phyloP scores from a whole-genome alignment of 2,329 filamentous ascomycete genomes.

The Pezicula neosporulosa region DNA sequence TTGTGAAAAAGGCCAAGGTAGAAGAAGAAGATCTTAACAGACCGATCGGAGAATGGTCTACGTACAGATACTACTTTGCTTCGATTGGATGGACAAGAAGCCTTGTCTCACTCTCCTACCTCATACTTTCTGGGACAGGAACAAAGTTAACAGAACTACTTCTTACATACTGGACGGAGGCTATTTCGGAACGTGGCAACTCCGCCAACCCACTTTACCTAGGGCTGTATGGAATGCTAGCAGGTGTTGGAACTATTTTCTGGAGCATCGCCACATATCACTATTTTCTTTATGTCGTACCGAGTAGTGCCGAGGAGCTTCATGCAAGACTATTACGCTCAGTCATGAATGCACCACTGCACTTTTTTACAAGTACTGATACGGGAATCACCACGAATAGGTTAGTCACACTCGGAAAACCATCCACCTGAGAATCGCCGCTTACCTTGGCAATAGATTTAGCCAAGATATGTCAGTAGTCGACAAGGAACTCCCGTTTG shows the following conservation, averaged over 20 bases:
- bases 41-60: constrained; percentile 19
- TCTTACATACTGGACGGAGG: constrained; percentile 23
- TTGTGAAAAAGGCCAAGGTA: neutral
- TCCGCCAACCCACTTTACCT: constrained; percentile 11
- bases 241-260: neutral
- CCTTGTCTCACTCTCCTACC: constrained; percentile 3
- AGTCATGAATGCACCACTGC: constrained; percentile 37
- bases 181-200: constrained; percentile 4
- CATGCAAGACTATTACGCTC: constrained; percentile 45
- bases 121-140: constrained; percentile 7
- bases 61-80: constrained; percentile 25
- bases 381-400: constrained; percentile 17
- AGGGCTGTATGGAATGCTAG: constrained; percentile 9
- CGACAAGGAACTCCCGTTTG: constrained; percentile 20
- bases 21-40: constrained; percentile 15
- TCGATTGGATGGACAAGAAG: constrained; percentile 17
- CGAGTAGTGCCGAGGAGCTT: constrained; percentile 44
- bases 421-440: no score
- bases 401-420: neutral
- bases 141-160: constrained; percentile 16
- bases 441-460: constrained; percentile 6
- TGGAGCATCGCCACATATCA: constrained; percentile 17
- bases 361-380: constrained; percentile 20
- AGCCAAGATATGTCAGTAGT: constrained; percentile 21
- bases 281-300: constrained; percentile 50